phyloP scores from a whole-genome alignment of 129 eudicot genomes.

The Saposhnikovia divaricata region DNA sequence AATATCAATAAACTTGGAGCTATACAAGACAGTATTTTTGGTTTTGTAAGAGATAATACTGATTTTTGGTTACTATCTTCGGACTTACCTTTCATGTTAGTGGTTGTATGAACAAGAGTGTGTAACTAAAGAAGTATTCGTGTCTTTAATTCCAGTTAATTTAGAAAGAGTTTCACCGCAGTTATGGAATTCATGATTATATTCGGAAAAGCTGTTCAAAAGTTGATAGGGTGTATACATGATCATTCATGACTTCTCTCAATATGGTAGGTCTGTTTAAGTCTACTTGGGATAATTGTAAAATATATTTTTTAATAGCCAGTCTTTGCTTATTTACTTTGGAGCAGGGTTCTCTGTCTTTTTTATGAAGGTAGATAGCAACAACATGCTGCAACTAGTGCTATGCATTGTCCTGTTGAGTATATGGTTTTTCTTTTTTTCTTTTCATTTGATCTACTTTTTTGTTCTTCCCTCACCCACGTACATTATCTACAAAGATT shows the following conservation, averaged over 20 bases:
- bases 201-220: conserved; percentile 81
- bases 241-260: conserved; percentile 55
- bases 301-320: conserved; percentile 1
- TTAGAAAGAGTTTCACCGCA: conserved; percentile 81
- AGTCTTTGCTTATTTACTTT: not conserved
- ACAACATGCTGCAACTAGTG: conserved; percentile 84
- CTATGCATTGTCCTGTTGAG: conserved; percentile 86
- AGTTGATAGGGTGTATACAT: conserved; percentile 85
- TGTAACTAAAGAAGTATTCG: not conserved
- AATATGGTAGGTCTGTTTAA: no score
- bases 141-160: not conserved
- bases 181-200: conserved; percentile 86
- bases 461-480: no score
- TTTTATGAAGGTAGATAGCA: conserved; percentile 78
- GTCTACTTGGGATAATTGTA: no score
- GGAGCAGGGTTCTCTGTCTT: conserved; percentile 74
- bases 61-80: no score
- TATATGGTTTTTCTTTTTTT: conserved; percentile 34
- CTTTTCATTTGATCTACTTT: no score
- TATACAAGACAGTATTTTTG: no score
- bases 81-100: no score
- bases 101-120: not conserved
- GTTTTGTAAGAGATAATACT: no score
- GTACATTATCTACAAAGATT: no score
- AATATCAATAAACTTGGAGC: no score